Evolutionary conservation across 2,329 filamentous ascomycete genomes (phyloP), one percentile per base, ranked within the genome.

Genomic region (Paecilomyces formosus): DNA sequence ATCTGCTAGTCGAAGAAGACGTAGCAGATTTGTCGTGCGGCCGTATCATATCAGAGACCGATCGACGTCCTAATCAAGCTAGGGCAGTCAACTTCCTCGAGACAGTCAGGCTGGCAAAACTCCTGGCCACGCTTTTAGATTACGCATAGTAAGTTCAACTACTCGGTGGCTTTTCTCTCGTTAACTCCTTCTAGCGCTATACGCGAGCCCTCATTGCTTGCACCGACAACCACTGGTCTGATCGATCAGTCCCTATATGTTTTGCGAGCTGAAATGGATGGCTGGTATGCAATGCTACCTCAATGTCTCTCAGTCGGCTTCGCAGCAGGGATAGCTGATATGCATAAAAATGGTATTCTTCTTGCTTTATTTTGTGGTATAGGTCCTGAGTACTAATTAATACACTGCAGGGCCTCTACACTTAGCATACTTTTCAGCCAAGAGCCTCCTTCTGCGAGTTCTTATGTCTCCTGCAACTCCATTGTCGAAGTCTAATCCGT

Each of bases 391-490:
- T 30, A 30, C n/a, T 30, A 30, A 39, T 57, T 35, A 35, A 57
- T 31, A 26, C 22, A 53, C n/a, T 49, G 58, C 56, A 66, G 63
- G 55, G 64, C 75, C 76, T 5, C 66, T 80, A 1, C 75, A 79
- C 55, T 65, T 81, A 0, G 70, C 75, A 0, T 79, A 73, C 55
- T 78, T 76, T 33, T 74, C 77, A 26, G 66, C 73, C 2, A 72
- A 78, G 53, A 74, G 74, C 1, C 70, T 81, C 0, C 67, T 77
- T 6, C 77, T 75, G 53, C 71, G 78, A 3, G 77, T 76, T 0
- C 68, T 81, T 1, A 79, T 80, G 76, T 74, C 72, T 13, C 78
- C 78, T 4, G 76, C 77, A 1, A 78, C 75, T 1, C 74, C 73
- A 55, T 69, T 67, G 1, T 72, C 78, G 6, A 79, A 78, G 30